phyloP scores from a whole-genome alignment of 2,329 filamentous ascomycete species.

The Phialocephala sp. region DNA sequence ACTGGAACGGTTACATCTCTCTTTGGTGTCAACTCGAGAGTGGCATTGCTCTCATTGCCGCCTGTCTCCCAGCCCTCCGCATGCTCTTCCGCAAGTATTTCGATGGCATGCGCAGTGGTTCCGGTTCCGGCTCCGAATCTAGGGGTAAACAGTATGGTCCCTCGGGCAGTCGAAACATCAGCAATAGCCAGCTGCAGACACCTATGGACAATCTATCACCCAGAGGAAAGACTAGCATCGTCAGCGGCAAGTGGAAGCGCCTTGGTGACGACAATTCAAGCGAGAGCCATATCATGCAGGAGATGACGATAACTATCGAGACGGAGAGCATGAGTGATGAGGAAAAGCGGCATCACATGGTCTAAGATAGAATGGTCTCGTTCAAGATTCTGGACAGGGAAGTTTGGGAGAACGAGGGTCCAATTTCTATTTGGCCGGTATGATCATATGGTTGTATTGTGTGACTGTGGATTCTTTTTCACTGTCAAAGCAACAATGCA shows the following conservation, averaged over 20 bases:
- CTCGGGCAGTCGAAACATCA: conserved; percentile 10
- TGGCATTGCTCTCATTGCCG: conserved; percentile 15
- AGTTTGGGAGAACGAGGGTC: background rate
- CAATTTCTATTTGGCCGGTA: background rate
- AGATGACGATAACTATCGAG: conserved; percentile 8
- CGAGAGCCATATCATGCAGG: conserved; percentile 12
- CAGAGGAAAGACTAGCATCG: conserved; percentile 7
- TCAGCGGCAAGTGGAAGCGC: conserved; percentile 13
- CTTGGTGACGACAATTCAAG: conserved; percentile 19
- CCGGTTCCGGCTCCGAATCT: background rate
- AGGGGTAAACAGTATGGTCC: conserved; percentile 10
- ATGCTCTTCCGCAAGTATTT: conserved; percentile 11
- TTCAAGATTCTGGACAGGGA: background rate
- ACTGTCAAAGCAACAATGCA: background rate
- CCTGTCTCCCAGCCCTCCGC: conserved; percentile 16
- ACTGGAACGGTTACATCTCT: conserved; percentile 17
- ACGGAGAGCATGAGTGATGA: conserved; percentile 12
- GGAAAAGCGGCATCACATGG: conserved; percentile 9
- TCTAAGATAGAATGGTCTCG: conserved; percentile 6
- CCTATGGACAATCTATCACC: conserved; percentile 11
- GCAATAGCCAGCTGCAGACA: background rate
- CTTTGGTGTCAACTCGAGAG: conserved; percentile 19
- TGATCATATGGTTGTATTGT: background rate
- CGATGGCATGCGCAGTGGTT: conserved; percentile 13
- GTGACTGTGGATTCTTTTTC: background rate